phyloP scores from a whole-genome alignment of 2,329 filamentous ascomycete species.

The Didymella pomorum region DNA sequence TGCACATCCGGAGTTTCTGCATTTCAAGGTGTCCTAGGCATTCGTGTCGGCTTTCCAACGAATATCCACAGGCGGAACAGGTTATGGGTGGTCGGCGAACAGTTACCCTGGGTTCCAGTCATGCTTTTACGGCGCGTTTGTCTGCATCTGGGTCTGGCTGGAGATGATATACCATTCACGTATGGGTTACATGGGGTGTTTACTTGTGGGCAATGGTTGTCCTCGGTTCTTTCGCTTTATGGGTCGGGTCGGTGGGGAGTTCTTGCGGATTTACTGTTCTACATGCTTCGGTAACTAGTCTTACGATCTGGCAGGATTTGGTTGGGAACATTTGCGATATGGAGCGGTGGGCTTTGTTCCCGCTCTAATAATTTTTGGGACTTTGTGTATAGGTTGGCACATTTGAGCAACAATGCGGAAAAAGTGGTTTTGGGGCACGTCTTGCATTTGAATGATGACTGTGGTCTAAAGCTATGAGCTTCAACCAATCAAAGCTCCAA shows the following conservation, averaged over 20 bases:
- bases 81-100: conserved; percentile 46
- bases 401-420: conserved; percentile 37
- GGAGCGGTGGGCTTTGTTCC: conserved; percentile 27
- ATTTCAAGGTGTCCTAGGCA: conserved; percentile 54
- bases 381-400: conserved; percentile 31
- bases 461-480: background rate
- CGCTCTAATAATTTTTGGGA: conserved; percentile 34
- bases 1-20: conserved; percentile 54
- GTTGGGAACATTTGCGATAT: conserved; percentile 28
- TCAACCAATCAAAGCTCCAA: conserved; percentile 9
- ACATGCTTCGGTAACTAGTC: conserved; percentile 21
- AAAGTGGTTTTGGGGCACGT: conserved; percentile 36
- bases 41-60: conserved; percentile 49
- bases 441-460: background rate
- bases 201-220: conserved; percentile 34
- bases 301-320: conserved; percentile 23
- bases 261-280: conserved; percentile 32
- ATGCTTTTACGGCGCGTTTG: conserved; percentile 44
- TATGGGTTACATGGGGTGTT: conserved; percentile 44
- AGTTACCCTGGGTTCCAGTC: conserved; percentile 42
- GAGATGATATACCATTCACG: conserved; percentile 43
- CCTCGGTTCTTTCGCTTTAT: conserved; percentile 30
- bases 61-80: conserved; percentile 42
- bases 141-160: conserved; percentile 41
- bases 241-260: conserved; percentile 37